Evolutionary conservation across 2,329 filamentous ascomycete species (phyloP), one percentile per base, ranked within the genome.

Genomic region (Botryotinia calthae): DNA sequence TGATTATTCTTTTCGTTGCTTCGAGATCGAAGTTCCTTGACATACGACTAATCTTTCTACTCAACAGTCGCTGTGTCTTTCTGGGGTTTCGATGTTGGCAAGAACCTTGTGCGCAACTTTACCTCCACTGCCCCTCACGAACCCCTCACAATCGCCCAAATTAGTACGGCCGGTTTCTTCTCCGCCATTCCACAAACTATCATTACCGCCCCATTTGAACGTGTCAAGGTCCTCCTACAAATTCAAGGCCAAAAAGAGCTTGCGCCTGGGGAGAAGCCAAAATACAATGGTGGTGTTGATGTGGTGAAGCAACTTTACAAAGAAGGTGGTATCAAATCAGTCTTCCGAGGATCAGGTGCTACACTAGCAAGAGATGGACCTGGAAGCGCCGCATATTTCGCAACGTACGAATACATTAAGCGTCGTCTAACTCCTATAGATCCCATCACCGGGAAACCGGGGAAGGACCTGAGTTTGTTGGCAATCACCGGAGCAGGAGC

Each of bases 201-300:
- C 83, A 98, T 99, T 85, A 98, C 96, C n/a, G 96, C 96, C 7
- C 96, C 96, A 74, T 98, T 99, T 82, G 96, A 99, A 87, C 95
- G 96, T 80, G 94, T 99, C 79, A 99, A 99, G 85, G 95, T 99
- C 72, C 94, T 99, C 76, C 91, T 99, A 1, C 96, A 99, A 83
- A 97, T 98, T 77, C 96, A 98, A 84, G 95, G 94, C 80, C 94
- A 98, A 83, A 94, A 95, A 84, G 85, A 87, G 70, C 90, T 96
- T 58, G 90, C 90, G 0, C 93, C 95, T 0, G 95, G 95, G 80
- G 92, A 98, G 85, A 97, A 97, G 84, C 95, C 94, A 25, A 94
- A 93, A 80, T 98, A 98, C 87, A 88, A 87, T 62, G 95, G 95
- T 80, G 94, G 93, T 74, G 76, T 93, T 69, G 96, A 98, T 83